A percentile compares a stretch with the other conserved stretches of the same genome.
phyloP scores from a whole-genome alignment of 306 rosid genomes.

The Lathyrus sativus region DNA sequence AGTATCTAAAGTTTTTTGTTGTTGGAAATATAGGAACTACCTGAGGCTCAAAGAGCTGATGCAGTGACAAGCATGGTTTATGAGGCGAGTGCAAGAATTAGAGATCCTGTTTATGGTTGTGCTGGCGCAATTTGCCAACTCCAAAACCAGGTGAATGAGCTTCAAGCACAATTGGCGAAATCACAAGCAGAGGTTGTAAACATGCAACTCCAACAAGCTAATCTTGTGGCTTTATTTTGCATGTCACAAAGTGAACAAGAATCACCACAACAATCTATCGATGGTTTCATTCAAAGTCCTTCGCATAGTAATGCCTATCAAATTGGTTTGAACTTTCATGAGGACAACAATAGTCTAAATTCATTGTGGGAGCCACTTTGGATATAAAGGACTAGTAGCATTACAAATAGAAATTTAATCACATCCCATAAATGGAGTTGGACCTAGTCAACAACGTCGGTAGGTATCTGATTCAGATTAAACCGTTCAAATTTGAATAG shows the following conservation, averaged over 20 bases:
- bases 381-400: slow-evolving; percentile 48
- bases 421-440: too few relatives aligned
- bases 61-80: slow-evolving; percentile 97
- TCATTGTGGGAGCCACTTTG: slow-evolving; percentile 75
- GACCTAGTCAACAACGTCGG: too few relatives aligned
- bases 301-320: slow-evolving; percentile 38
- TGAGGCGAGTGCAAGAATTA: slow-evolving; percentile 83
- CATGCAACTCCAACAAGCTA: slow-evolving; percentile 87
- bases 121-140: slow-evolving; percentile 92
- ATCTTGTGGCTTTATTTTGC: slow-evolving; percentile 72
- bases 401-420: neutral
- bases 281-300: slow-evolving; percentile 42
- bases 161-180: slow-evolving; percentile 83
- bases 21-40: slow-evolving; percentile 65
- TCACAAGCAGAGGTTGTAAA: slow-evolving; percentile 79
- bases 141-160: slow-evolving; percentile 80
- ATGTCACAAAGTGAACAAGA: slow-evolving; percentile 59
- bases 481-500: too few relatives aligned
- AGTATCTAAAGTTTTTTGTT: slow-evolving; percentile 10
- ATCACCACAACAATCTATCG: slow-evolving; percentile 55
- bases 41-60: slow-evolving; percentile 83
- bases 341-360: slow-evolving; percentile 50
- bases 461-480: neutral
- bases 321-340: slow-evolving; percentile 50
- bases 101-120: slow-evolving; percentile 92